Conservation (phyloP, 1,139 yeast genomes). For the Zygosaccharomyces sapae region DNA sequence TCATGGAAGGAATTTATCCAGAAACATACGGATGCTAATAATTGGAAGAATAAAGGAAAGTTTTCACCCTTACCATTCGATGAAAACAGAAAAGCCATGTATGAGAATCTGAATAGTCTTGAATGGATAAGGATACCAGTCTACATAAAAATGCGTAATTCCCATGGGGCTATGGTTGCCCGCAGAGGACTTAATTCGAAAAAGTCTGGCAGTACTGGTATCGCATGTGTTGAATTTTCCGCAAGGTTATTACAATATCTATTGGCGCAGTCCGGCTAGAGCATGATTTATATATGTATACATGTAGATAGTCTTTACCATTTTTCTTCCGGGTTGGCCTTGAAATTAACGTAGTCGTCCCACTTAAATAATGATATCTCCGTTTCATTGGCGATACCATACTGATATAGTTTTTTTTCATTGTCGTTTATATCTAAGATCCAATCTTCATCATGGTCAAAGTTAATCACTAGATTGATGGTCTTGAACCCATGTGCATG, state of each 20-base stretch:
- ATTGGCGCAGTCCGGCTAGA: constrained; percentile 11
- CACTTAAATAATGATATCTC: constrained; percentile 76
- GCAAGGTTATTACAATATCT: constrained; percentile 26
- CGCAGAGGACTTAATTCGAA: constrained; percentile 49
- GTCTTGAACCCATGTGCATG: constrained; percentile 95
- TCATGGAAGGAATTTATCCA: constrained; percentile 28
- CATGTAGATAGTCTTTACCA: constrained; percentile 47
- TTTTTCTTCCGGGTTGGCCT: constrained; percentile 81
- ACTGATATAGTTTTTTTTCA: constrained; percentile 51
- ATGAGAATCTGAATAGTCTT: constrained; percentile 48
- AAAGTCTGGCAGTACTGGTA: constrained; percentile 27
- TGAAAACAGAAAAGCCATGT: constrained; percentile 42
- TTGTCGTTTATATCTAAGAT: constrained; percentile 46
- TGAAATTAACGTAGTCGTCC: constrained; percentile 61
- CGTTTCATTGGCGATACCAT: constrained; percentile 83
- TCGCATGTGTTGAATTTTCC: constrained; percentile 31
- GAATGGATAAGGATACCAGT: constrained; percentile 68
- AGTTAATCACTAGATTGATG: constrained; percentile 83
- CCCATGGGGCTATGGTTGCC: constrained; percentile 71
- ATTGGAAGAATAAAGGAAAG: constrained; percentile 16
- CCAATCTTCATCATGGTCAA: constrained; percentile 71
- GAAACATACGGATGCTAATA: constrained; percentile 21
- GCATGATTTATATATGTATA: constrained; percentile 3
- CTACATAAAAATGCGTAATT: constrained; percentile 59
- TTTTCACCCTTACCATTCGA: constrained; percentile 41